Conservation (phyloP, 2,329 filamentous ascomycete species). For the Ceratocystis variospora region DNA sequence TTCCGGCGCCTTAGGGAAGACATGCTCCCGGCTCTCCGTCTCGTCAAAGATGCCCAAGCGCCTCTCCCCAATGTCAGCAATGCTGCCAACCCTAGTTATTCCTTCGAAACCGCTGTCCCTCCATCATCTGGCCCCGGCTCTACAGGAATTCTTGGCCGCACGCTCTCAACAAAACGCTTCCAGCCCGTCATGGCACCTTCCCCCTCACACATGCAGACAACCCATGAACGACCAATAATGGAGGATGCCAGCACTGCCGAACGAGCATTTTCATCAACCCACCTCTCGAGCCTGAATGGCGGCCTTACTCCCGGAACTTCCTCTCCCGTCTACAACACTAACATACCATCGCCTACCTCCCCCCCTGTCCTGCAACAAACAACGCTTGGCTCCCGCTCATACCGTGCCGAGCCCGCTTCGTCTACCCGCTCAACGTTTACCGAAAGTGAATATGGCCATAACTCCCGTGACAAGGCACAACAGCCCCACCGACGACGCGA, state of each 20-base stretch:
- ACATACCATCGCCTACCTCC: constrained; percentile 56
- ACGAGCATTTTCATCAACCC: constrained; percentile 51
- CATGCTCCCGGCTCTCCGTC: constrained; percentile 74
- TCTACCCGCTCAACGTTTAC: constrained; percentile 43
- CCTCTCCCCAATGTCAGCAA: constrained; percentile 49
- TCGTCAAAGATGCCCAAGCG: constrained; percentile 83
- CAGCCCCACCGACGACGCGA: constrained; percentile 42
- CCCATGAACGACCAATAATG: constrained; percentile 50
- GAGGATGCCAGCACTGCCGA: constrained; percentile 57
- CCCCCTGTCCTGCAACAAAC: constrained; percentile 43
- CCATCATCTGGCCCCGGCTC: constrained; percentile 42
- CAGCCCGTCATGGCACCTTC: constrained; percentile 62
- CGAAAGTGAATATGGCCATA: constrained; percentile 30
- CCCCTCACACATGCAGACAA: constrained; percentile 56
- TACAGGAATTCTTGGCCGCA: constrained; percentile 48
- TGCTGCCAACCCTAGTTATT: constrained; percentile 15
- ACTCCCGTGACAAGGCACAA: constrained; percentile 27
- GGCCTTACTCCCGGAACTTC: constrained; percentile 39
- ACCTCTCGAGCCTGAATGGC: constrained; percentile 57
- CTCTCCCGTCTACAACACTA: constrained; percentile 44
- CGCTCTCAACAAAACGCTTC: constrained; percentile 64
- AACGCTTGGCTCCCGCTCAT: constrained; percentile 48
- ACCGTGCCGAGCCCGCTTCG: constrained; percentile 41
- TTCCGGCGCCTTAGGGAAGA: constrained; percentile 83
- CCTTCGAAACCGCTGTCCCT: constrained; percentile 31